phyloP scores from a whole-genome alignment of 2,329 filamentous ascomycete species.

The Herpotrichia juniperi region DNA sequence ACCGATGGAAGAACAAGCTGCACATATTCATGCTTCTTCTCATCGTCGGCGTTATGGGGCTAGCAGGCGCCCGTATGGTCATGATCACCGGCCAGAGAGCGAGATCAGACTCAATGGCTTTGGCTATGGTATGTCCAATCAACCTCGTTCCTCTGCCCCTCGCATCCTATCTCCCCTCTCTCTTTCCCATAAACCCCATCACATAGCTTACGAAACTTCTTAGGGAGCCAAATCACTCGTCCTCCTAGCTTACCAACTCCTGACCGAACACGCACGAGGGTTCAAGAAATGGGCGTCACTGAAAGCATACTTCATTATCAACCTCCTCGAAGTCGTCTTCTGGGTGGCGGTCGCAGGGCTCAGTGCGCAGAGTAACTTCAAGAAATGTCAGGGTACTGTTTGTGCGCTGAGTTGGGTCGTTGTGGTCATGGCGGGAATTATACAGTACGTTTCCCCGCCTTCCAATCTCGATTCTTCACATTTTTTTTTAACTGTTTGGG shows the following conservation, averaged over 20 bases:
- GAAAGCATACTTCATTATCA: conserved; percentile 49
- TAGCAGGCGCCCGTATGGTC: conserved; percentile 1
- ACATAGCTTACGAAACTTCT: background rate
- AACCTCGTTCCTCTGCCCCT: background rate
- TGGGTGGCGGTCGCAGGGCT: conserved; percentile 39
- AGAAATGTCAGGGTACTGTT: background rate
- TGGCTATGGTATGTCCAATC: conserved; percentile 1
- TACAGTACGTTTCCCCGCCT: background rate
- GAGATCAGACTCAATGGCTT: conserved; percentile 4
- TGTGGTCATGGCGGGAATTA: background rate
- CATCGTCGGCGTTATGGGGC: conserved; percentile 1
- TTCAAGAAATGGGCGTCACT: conserved; percentile 44
- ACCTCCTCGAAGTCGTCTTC: conserved; percentile 50
- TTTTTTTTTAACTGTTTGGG: background rate
- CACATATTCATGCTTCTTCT: background rate
- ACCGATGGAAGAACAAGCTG: background rate
- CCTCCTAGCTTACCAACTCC: conserved; percentile 49
- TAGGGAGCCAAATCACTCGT: conserved; percentile 46
- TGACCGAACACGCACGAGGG: conserved; percentile 39
- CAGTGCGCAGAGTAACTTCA: background rate
- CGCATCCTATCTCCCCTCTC: background rate
- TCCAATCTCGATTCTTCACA: background rate
- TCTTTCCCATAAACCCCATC: too few relatives aligned
- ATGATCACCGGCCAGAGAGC: background rate
- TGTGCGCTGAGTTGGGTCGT: background rate